Evolutionary conservation across 179 eudicot species (phyloP).

Genomic region (Heliamphora pulchella): DNA sequence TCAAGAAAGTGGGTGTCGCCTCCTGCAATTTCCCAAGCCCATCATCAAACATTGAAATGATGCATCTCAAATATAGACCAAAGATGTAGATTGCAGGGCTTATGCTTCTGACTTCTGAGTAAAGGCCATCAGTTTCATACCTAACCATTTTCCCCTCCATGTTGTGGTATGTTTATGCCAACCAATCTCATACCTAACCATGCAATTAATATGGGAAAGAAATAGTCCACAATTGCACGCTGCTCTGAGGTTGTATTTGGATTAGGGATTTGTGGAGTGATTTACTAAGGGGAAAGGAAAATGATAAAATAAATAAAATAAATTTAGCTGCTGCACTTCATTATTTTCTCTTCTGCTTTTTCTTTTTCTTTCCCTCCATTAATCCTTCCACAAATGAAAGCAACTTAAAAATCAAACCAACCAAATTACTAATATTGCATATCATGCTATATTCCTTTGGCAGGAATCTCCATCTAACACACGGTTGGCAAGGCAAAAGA

Average conservation of each 20-base stretch:
- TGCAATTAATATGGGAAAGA: neutral
- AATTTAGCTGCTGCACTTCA: neutral
- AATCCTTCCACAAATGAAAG: neutral
- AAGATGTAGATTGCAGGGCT: neutral
- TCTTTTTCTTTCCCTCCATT: too few species aligned
- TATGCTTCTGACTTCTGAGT: neutral
- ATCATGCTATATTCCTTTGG: neutral
- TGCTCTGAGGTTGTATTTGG: neutral
- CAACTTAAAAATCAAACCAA: neutral
- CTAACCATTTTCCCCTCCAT: neutral
- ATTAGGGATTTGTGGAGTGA: neutral
- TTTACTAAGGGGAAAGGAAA: neutral
- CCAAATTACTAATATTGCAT: neutral
- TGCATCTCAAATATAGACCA: neutral
- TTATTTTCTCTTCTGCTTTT: neutral
- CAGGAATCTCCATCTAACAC: neutral
- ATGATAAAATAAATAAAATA: neutral
- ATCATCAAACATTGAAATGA: neutral
- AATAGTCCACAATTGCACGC: neutral
- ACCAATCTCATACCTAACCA: neutral
- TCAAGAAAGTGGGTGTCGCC: constrained; percentile 60
- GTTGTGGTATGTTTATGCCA: neutral
- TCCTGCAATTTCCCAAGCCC: constrained; percentile 38
- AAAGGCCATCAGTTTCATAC: neutral
- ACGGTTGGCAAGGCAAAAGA: too few species aligned